Percentiles rank a stretch among this genome's conserved stretches.
Evolutionary conservation across 352 stramenopile genomes (phyloP).

Genomic region (Phytopythium montanum): DNA sequence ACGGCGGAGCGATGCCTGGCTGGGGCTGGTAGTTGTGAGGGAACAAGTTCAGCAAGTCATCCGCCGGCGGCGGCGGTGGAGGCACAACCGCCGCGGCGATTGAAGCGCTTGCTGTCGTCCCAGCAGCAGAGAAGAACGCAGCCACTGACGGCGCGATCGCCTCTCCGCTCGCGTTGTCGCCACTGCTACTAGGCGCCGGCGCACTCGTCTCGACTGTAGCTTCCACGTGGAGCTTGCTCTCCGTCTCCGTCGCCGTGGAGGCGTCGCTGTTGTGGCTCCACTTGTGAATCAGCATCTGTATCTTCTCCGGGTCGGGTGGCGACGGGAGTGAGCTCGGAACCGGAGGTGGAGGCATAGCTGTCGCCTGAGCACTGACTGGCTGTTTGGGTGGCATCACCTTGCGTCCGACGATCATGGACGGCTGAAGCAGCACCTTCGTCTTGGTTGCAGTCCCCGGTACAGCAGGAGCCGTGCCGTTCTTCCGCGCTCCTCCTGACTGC

Average conservation of each 20-base stretch:
- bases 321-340: conserved; percentile 31
- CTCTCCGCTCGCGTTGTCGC: conserved; percentile 6
- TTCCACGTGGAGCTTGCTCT: conserved; percentile 1
- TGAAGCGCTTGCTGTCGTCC: background rate
- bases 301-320: conserved; percentile 52
- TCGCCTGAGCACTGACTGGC: conserved; percentile 1
- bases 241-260: conserved; percentile 8
- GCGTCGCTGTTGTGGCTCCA: conserved; percentile 40
- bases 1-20: conserved; percentile 13
- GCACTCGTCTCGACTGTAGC: background rate
- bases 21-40: conserved; percentile 45
- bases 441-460: background rate
- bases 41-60: conserved; percentile 40
- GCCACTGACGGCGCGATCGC: conserved; percentile 36
- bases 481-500: background rate
- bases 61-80: conserved; percentile 8
- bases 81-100: conserved; percentile 1
- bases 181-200: background rate
- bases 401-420: conserved; percentile 3
- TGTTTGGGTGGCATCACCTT: conserved; percentile 9
- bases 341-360: conserved; percentile 13
- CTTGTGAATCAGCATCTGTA: conserved; percentile 58
- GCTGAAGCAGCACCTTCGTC: conserved; percentile 22
- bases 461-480: conserved; percentile 9
- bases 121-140: conserved; percentile 37